Evolutionary conservation across 352 stramenopile species (phyloP), one percentile per base, ranked within the genome.

Genomic region (Halophytophthora batemanensis): DNA sequence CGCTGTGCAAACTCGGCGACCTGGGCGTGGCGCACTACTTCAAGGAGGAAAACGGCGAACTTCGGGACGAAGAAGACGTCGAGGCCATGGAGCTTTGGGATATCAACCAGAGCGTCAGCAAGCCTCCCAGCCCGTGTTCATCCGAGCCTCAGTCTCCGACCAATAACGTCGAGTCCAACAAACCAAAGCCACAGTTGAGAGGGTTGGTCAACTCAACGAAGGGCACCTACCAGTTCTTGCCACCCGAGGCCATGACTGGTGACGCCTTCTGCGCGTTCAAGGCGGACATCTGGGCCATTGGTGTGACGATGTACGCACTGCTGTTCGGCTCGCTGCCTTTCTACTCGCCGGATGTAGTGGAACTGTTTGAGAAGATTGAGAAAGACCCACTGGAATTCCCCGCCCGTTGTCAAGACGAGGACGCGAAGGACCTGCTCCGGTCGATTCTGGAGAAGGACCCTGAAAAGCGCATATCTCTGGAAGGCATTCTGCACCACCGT

Each of bases 171-270:
- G 38, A 40, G 5, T 36, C 11, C 10, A 44, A 18, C 28, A 64
- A 61, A 11, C n/a, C n/a, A n/a, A n/a, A n/a, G n/a, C 41, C 45
- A 0, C 45, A 59, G 8, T 49, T 60, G 8, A 59, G 57, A 39
- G 72, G 61, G 17, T 70, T 86, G 63, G 71, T 87, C 43, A 81
- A 82, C 43, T 80, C 71, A n/a, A 96, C 89, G 1, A 72, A 87
- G 29, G 89, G 89, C 17, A 96, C 89, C n/a, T 96, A 91, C 54
- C 85, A 93, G 51, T 97, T 97, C 46, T 47, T 95, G 4, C 78
- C 85, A 3, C 87, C 89, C n/a, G 89, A 97, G 52, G 92, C 80
- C 56, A 94, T 87, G 54, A 81, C 68, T 3, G 87, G 86, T 3
- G 81, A 93, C 18, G 67, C 64, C 17, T 96, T 94, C 58, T 79